These are phyloP conservation scores for Paecilomyces dactylethromorphus DNA, from an alignment of 2,329 filamentous ascomycete genomes.

Conservation along the genomic window DNA sequence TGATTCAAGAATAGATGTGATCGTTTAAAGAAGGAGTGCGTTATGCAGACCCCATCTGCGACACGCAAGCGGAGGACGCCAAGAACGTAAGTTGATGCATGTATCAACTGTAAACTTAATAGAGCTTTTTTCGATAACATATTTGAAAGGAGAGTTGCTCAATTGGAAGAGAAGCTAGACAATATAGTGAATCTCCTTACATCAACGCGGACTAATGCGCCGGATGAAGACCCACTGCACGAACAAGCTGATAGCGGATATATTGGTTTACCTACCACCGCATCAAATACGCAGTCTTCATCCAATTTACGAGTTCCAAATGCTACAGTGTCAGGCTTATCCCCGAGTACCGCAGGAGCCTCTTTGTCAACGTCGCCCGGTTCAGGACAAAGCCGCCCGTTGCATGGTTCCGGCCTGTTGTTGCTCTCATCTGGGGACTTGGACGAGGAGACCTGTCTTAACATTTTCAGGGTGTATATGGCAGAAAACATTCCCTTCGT, in stretches of 20 bases:
- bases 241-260: neutral
- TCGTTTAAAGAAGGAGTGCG: conserved; percentile 6
- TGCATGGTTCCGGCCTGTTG: neutral
- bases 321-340: neutral
- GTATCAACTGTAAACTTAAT: neutral
- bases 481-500: conserved; percentile 5
- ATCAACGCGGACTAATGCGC: neutral
- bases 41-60: neutral
- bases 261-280: neutral
- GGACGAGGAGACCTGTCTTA: conserved; percentile 1
- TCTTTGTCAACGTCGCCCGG: neutral
- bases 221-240: conserved; percentile 2
- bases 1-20: conserved; percentile 2
- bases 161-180: conserved; percentile 6
- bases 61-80: conserved; percentile 1
- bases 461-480: conserved; percentile 1
- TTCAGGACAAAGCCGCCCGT: neutral
- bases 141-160: conserved; percentile 5
- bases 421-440: neutral
- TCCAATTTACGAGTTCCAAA: neutral
- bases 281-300: neutral
- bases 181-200: conserved; percentile 5
- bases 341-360: neutral
- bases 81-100: conserved; percentile 1
- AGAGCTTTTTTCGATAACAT: neutral